A percentile compares a stretch with the other conserved stretches of the same genome.
Conservation (phyloP, 306 rosid genomes). For the Gastrolobium villosum region DNA sequence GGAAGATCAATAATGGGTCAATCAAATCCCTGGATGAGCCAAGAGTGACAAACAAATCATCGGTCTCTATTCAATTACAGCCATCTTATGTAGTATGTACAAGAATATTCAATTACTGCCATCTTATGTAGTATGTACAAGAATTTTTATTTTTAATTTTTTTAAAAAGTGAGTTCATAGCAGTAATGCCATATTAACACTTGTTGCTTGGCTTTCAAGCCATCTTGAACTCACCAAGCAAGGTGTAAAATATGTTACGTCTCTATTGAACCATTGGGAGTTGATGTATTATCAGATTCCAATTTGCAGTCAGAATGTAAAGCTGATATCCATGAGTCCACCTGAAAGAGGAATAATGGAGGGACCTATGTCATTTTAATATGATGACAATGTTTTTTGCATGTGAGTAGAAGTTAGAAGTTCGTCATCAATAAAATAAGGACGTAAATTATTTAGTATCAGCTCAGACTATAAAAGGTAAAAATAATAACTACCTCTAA, state of each 20-base stretch:
- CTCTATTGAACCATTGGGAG: constrained; percentile 44
- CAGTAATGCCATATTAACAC: constrained; percentile 40
- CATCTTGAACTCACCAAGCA: constrained; percentile 46
- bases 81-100: constrained; percentile 41
- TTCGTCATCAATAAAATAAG: constrained; percentile 17
- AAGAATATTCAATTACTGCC: constrained; percentile 17
- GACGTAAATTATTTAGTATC: constrained; percentile 1
- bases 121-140: constrained; percentile 39
- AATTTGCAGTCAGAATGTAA: constrained; percentile 67
- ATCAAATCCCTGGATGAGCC: constrained; percentile 4
- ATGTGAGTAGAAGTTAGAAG: background rate
- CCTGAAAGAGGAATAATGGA: constrained; percentile 58
- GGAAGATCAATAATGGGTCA: background rate
- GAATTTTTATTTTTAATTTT: too few relatives aligned
- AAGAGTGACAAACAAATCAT: constrained; percentile 13
- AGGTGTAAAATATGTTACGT: constrained; percentile 38
- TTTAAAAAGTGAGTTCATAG: background rate
- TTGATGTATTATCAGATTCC: constrained; percentile 53
- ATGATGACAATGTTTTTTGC: constrained; percentile 1
- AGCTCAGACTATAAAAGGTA: background rate
- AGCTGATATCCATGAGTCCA: constrained; percentile 79
- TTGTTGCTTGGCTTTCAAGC: constrained; percentile 35
- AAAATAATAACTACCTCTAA: background rate
- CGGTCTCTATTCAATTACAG: constrained; percentile 6
- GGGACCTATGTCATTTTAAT: background rate